Evolutionary conservation across 345 rosid species (phyloP).

Genomic region (Acer campestre): DNA sequence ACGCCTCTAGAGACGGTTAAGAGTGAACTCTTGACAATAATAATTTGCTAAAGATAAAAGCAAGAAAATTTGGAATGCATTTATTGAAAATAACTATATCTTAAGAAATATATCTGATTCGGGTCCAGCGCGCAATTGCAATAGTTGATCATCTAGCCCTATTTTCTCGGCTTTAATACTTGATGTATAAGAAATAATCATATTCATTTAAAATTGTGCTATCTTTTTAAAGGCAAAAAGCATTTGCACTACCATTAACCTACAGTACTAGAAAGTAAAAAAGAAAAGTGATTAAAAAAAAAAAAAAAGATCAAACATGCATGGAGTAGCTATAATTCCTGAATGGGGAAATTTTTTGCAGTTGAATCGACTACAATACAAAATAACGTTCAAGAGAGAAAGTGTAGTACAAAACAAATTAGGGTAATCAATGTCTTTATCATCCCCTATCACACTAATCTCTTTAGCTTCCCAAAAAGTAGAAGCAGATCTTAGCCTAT

Average conservation of each 20-base stretch:
- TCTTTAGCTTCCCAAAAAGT: neutral
- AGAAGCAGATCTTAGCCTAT: slow-evolving; percentile 10
- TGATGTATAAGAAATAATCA: neutral
- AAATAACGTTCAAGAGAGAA: slow-evolving; percentile 10
- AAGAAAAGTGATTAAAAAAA: neutral
- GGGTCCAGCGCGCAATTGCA: neutral
- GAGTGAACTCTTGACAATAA: neutral
- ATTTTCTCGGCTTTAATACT: neutral
- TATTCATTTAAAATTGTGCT: slow-evolving; percentile 4
- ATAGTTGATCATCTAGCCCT: neutral
- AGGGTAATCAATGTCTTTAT: slow-evolving; percentile 10
- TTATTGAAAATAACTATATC: too few relatives aligned
- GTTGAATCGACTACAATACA: slow-evolving; percentile 3
- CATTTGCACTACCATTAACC: neutral
- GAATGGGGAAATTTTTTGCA: neutral
- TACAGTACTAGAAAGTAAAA: neutral
- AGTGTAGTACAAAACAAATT: neutral
- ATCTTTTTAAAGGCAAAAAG: neutral
- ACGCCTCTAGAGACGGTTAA: neutral
- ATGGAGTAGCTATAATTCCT: neutral
- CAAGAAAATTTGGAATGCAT: neutral
- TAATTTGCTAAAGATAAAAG: neutral
- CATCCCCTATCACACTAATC: neutral
- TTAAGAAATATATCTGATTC: too few relatives aligned
- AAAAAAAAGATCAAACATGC: neutral